A percentile compares a stretch with the other conserved stretches of the same genome.
These are phyloP conservation scores for Zygosaccharomyces pseudobailii DNA, from an alignment of 1,139 yeast genomes.

Conservation along the genomic window DNA sequence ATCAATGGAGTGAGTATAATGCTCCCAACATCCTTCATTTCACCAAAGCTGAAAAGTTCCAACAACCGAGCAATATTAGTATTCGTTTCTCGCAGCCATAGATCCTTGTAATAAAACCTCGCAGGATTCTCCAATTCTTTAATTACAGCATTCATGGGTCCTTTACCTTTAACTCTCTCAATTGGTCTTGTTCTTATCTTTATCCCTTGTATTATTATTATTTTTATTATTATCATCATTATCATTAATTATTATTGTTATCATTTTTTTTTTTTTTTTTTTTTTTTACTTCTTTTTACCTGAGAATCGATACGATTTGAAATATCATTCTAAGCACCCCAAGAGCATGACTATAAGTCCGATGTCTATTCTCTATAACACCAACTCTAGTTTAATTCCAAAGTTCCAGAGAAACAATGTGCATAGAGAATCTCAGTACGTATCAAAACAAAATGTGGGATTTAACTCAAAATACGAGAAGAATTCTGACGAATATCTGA, in stretches of 20 bases:
- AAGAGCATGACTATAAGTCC: too few species aligned
- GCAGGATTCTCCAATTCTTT: constrained; percentile 17
- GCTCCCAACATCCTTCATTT: constrained; percentile 15
- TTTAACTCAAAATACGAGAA: constrained; percentile 18
- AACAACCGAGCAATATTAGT: constrained; percentile 11
- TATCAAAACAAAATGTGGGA: constrained; percentile 11
- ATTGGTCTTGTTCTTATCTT: too few species aligned
- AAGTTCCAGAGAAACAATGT: constrained; percentile 22
- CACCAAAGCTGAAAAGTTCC: constrained; percentile 30
- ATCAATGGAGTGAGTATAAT: constrained; percentile 9
- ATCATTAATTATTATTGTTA: too few species aligned
- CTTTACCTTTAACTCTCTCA: neutral
- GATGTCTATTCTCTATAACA: constrained; percentile 30
- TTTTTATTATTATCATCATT: too few species aligned
- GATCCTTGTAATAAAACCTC: constrained; percentile 21
- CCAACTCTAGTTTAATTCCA: constrained; percentile 28
- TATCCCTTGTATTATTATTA: too few species aligned
- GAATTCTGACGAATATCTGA: constrained; percentile 24
- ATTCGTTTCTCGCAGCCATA: constrained; percentile 20
- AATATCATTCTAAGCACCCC: too few species aligned
- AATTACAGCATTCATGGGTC: constrained; percentile 1
- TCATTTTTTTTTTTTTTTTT: neutral
- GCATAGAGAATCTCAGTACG: constrained; percentile 7
- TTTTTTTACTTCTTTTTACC: neutral
- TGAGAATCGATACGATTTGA: neutral